Base-by-base conservation (phyloP, 306 rosid species). In the Quercus mongolica region DNA sequence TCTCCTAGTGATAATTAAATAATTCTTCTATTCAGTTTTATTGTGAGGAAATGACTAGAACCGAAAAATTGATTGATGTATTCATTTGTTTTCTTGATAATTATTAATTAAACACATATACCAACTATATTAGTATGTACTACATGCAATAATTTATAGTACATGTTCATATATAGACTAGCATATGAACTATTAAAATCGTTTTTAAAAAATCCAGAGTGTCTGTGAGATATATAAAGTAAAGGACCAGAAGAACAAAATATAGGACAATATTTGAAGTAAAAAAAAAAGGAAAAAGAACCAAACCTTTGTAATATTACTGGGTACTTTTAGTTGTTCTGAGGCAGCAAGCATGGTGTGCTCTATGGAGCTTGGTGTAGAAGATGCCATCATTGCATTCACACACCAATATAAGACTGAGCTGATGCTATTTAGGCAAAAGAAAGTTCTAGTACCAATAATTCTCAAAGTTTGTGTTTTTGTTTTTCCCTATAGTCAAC, bases 341-440 rank as follows among this genome's bases (percentile, higher is more conserved):
- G 78, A 64, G n/a, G 73, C 57, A 64, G 64, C 28, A 74, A 68
- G 19, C 68, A 44, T 57, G 56, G 77, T 19, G 55, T 5, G 33
- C 56, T 17, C 19, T 5, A 12, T 7, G 74, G 56, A 54, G 55
- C 17, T 41, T 15, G 44, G 12, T 11, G 23, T 10, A 73, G 72
- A 25, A 73, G 72, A 25, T 20, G 68, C 83, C 74, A 73, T 79
- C 12, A 2, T 46, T 12, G 52, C 12, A 46, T 46, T 46, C 46
- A 31, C 67, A 21, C 25, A 21, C 10, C 56, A 6, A 21, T 21
- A 21, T 21, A 21, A 4, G 54, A 13, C 41, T 15, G 14, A 58
- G 30, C 67, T 58, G 64, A 14, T 21, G 31, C 6, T 10, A 59
- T 35, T 35, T 6, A 35, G 41, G 30, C 65, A 59, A 59, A 21